Evolutionary conservation across 306 rosid species (phyloP), one percentile per base, ranked within the genome.

Genomic region (Astragalus glycyphyllos): DNA sequence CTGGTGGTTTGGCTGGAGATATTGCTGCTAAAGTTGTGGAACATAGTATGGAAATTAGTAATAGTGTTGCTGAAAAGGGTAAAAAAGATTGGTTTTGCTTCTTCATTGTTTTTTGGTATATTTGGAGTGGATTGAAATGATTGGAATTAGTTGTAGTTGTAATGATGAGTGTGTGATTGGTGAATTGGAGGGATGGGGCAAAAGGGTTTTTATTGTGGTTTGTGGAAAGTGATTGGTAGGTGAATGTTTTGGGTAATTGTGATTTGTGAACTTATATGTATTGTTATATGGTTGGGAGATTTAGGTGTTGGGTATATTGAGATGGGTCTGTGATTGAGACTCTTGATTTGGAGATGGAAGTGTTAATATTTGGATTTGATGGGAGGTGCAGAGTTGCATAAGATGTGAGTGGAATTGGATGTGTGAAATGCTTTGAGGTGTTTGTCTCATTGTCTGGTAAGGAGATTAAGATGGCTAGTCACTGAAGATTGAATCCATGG

Each of bases 1-100:
- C 17, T 5, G 92, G 91, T 34, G 92, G 82, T 2, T 58, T 58
- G 4, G 84, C 77, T 0, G 89, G 80, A 0, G 86, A 63, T 29
- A 71, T 72, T 1, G 81, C 76, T n/a, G 82, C 83, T 35, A 37
- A 51, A 3, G 78, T 65, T 32, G 72, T 14, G 45, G 65, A 62
- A 57, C 41, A 48, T 15, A 73, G 11, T 66, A 83, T 63, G 48
- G 59, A 35, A n/a, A 54, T 1, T 11, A 63, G 13, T 1, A 82
- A 11, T 17, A 71, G 41, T 51, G 75, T 12, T 8, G 79, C 50
- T 10, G 82, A 8, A 69, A 44, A 50, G 73, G 57, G 48, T 50
- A 78, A 53, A 48, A 72, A 71, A 32, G 66, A 20, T 48, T 55
- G 82, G 5, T 72, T 80, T 42, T 59, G 80, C 10, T 60, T 77